phyloP scores from a whole-genome alignment of 768 basidiomycete genomes.

The Cystobasidium ongulense region DNA sequence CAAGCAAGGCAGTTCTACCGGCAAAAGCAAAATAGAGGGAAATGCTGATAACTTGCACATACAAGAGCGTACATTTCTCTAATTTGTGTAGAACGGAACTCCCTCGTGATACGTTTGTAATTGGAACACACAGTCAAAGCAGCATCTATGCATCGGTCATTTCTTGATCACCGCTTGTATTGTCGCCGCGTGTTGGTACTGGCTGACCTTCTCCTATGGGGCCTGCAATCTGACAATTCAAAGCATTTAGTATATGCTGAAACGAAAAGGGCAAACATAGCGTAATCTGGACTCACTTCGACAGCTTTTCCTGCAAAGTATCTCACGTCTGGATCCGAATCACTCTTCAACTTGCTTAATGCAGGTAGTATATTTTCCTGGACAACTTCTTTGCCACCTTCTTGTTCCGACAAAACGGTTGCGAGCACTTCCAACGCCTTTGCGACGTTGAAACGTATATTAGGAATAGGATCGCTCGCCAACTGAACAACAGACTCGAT shows the following conservation, averaged over 20 bases:
- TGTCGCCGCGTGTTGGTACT: slow-evolving; percentile 8
- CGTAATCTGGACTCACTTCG: slow-evolving; percentile 19
- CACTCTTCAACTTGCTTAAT: slow-evolving; percentile 75
- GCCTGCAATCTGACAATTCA: slow-evolving; percentile 20
- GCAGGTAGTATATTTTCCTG: slow-evolving; percentile 68
- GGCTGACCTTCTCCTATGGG: slow-evolving; percentile 28
- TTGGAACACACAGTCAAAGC: too few species aligned
- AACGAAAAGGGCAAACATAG: neutral
- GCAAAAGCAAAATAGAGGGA: too few species aligned
- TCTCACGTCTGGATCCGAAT: slow-evolving; percentile 89
- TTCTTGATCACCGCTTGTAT: slow-evolving; percentile 17
- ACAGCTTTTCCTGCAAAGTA: slow-evolving; percentile 75
- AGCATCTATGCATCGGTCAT: slow-evolving; percentile 26
- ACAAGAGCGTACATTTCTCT: neutral
- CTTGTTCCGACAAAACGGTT: slow-evolving; percentile 53
- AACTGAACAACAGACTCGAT: slow-evolving; percentile 74
- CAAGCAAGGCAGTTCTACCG: too few species aligned
- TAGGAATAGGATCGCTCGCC: slow-evolving; percentile 84
- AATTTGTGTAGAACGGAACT: neutral
- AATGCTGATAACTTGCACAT: too few species aligned
- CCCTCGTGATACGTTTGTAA: neutral
- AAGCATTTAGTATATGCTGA: neutral
- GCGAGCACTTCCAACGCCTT: slow-evolving; percentile 88
- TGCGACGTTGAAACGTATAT: slow-evolving; percentile 98
- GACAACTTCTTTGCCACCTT: slow-evolving; percentile 63